These are phyloP conservation scores for Cyclotella choctawhatcheeana DNA, from an alignment of 108 stramenopile species.

Conservation along the genomic window DNA sequence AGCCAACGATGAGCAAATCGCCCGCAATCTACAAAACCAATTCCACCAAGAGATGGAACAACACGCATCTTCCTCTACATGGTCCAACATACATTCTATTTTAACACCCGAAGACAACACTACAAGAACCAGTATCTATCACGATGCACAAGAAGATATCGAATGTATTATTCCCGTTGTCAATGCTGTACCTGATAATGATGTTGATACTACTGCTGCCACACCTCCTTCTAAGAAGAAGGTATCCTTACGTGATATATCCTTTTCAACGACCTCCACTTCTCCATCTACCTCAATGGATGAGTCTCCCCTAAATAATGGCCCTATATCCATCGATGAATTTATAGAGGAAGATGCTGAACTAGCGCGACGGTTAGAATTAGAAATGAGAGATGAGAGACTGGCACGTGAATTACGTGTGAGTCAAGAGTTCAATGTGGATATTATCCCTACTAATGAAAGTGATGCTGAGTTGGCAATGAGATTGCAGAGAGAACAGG, in stretches of 20 bases:
- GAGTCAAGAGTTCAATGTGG: not conserved
- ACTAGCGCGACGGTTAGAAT: constrained; percentile 3
- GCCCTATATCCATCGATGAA: not conserved
- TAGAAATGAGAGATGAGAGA: constrained; percentile 14
- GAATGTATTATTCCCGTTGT: not conserved
- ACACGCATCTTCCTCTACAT: not conserved
- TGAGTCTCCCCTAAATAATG: not conserved
- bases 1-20: constrained; percentile 11
- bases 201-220: not conserved
- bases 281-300: constrained; percentile 3
- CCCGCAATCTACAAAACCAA: constrained; percentile 23
- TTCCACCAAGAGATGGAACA: constrained; percentile 27
- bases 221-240: constrained; percentile 3
- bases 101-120: constrained; percentile 8
- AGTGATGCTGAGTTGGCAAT: constrained; percentile 6
- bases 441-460: not conserved
- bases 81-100: constrained; percentile 4
- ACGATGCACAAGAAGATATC: not conserved
- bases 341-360: not conserved
- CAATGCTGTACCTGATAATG: not conserved
- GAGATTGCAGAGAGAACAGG: not conserved
- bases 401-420: not conserved
- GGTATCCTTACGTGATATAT: not conserved
- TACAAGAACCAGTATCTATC: too few relatives aligned
- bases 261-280: constrained; percentile 4